Evolutionary conservation across 441 rosid species (phyloP).

Genomic region (Sinapis alba): DNA sequence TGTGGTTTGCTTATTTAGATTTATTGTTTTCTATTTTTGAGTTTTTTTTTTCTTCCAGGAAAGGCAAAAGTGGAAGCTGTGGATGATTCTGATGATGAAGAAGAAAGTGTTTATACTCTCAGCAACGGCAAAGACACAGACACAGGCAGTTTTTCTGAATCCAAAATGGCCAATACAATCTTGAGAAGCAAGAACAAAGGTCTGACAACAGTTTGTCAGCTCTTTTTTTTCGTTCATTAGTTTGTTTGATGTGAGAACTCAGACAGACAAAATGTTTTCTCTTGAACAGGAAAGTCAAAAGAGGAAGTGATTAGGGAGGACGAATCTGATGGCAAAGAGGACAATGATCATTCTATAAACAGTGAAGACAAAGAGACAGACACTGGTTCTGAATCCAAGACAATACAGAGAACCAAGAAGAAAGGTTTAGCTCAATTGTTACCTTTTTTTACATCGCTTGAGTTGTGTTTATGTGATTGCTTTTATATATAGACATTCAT

Average conservation of each 20-base stretch:
- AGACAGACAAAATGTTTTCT: not conserved
- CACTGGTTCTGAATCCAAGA: not conserved
- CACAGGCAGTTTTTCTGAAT: not conserved
- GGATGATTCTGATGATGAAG: not conserved
- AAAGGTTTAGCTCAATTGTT: slow-evolving; percentile 5
- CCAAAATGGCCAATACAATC: not conserved
- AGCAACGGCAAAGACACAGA: slow-evolving; percentile 1
- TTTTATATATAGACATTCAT: not conserved
- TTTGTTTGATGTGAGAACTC: slow-evolving; percentile 1
- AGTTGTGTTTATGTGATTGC: not conserved
- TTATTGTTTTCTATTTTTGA: not conserved
- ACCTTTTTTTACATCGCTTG: not conserved
- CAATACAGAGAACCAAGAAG: not conserved
- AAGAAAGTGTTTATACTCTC: not conserved
- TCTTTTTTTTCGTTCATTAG: not conserved
- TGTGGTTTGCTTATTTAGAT: not conserved
- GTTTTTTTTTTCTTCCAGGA: not conserved
- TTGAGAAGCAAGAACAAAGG: slow-evolving; percentile 26
- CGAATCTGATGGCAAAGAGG: not conserved
- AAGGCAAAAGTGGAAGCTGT: slow-evolving; percentile 10
- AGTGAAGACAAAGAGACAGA: not conserved
- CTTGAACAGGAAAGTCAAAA: slow-evolving; percentile 20
- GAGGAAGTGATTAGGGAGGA: not conserved
- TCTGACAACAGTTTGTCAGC: not conserved
- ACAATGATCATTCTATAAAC: not conserved